Base-by-base conservation (phyloP, 1,284 basidiomycete genomes). In the Melanopsichium pennsylvanicum region DNA sequence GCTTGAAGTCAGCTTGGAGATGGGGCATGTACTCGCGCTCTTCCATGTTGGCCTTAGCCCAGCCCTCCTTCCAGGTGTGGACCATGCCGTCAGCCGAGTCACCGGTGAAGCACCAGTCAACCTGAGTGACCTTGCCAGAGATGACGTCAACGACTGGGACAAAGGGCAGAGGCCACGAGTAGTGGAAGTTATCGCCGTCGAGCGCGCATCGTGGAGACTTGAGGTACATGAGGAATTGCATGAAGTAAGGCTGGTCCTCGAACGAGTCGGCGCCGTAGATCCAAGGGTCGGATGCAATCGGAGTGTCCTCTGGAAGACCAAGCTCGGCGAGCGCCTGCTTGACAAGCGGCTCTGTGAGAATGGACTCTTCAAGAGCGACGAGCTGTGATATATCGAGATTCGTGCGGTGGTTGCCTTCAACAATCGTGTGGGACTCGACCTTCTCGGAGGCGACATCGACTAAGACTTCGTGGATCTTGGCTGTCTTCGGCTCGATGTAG, bases 111-210 rank as follows among this genome's bases (percentile, higher is more conserved):
- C 75, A 73, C 57, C 70, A 79, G 19, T 77, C 68, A 32, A 80
- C 60, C 7, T 55, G 44, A 1, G 40, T 33, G 12, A 81, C 48
- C 45, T 67, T 52, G 16, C 76, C 74, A 31, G 55, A 46, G 58
- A 76, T 61, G 18, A 75, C 72, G 33, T 67, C 63, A 36, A 82
- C 57, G 25, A 76, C 70, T 5, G 82, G 82, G 19, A 81, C 62
- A 40, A 83, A 59, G 4, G 82, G 82, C 7, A 83, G 60, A 1
- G 82, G 82, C 15, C 70, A 68, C 23, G 81, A 68, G 64, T 83
- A 83, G 71, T 82, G 81, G 63, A 74, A 76, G 31, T 70, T 64
- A 41, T 80, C 70, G 3, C 52, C 55, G 32, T 75, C 55, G 26
- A 49, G 22, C 3, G 34, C 57, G 13, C 23, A 27, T 4, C 52